Evolutionary conservation across 805 yeast species (phyloP).

Genomic region (Myxozyma udenii): DNA sequence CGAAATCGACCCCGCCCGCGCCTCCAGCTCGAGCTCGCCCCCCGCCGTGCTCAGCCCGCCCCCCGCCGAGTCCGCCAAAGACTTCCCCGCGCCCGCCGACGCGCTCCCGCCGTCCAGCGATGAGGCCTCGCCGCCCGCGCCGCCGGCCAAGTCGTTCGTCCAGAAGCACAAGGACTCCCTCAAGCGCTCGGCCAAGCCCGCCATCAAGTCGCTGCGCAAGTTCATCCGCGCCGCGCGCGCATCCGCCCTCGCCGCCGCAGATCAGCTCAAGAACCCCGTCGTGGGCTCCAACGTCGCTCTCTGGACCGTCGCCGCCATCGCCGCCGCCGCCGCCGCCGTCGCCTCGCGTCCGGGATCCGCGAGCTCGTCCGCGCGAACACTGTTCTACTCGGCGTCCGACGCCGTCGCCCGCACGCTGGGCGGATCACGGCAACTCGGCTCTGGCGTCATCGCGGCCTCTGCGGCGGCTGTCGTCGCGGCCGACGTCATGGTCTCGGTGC

Average conservation of each 20-base stretch:
- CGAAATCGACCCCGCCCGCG: constrained; percentile 1
- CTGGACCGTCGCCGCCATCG: constrained; percentile 11
- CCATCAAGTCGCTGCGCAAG: constrained; percentile 8
- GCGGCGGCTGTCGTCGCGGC: constrained; percentile 7
- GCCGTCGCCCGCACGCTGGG: not conserved
- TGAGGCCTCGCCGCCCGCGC: constrained; percentile 2
- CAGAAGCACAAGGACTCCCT: not conserved
- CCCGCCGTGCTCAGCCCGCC: not conserved
- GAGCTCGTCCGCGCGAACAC: not conserved
- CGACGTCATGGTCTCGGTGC: constrained; percentile 7
- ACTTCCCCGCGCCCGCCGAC: constrained; percentile 11
- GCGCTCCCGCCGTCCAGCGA: constrained; percentile 4
- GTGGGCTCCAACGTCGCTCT: constrained; percentile 6
- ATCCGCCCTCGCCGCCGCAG: not conserved
- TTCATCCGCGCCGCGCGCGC: constrained; percentile 1
- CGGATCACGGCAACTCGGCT: not conserved
- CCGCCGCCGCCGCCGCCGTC: constrained; percentile 1
- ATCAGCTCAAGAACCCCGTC: constrained; percentile 11
- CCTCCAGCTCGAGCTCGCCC: not conserved
- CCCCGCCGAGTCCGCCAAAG: constrained; percentile 1
- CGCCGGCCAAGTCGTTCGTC: not conserved
- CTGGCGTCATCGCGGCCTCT: constrained; percentile 4
- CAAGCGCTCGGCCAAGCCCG: constrained; percentile 14
- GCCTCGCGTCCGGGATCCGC: too few species aligned
- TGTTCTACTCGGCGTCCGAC: not conserved